phyloP scores from a whole-genome alignment of 1,284 basidiomycete genomes.

The Cystobasidium slooffiae region DNA sequence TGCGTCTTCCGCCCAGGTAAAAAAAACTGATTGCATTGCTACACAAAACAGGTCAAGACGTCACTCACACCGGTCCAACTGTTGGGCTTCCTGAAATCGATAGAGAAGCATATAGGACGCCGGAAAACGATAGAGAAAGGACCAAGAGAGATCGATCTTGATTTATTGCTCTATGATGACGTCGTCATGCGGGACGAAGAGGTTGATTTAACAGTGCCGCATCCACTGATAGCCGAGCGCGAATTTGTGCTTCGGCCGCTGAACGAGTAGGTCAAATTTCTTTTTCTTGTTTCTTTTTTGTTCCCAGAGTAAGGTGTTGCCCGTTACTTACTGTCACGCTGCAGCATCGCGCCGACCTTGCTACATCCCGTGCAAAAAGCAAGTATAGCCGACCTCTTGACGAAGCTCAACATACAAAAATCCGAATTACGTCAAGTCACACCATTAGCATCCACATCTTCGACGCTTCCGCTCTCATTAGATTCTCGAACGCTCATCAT shows the following conservation, averaged over 20 bases:
- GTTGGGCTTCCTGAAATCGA: conserved; percentile 70
- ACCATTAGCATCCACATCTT: conserved; percentile 62
- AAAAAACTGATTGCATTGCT: neutral
- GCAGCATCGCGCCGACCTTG: conserved; percentile 72
- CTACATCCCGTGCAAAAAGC: conserved; percentile 66
- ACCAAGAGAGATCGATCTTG: conserved; percentile 87
- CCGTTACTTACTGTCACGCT: neutral
- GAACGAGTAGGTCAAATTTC: conserved; percentile 70
- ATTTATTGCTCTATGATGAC: conserved; percentile 81
- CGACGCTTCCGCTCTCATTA: conserved; percentile 46
- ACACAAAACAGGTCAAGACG: conserved; percentile 68
- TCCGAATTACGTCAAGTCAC: conserved; percentile 65
- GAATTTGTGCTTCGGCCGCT: conserved; percentile 91
- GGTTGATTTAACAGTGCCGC: conserved; percentile 74
- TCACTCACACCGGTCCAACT: conserved; percentile 68
- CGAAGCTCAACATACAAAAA: conserved; percentile 62
- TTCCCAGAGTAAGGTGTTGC: neutral
- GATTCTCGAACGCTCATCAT: conserved; percentile 70
- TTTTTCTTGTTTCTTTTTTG: neutral
- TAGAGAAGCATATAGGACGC: conserved; percentile 80
- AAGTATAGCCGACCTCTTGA: conserved; percentile 63
- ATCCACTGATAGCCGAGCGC: conserved; percentile 77
- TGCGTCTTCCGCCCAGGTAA: neutral
- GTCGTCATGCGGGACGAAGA: conserved; percentile 50
- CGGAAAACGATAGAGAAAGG: conserved; percentile 81